A percentile compares a stretch with the other conserved stretches of the same genome.
These are phyloP conservation scores for Neobulgaria alba DNA, from an alignment of 2,329 filamentous ascomycete genomes.

Conservation along the genomic window DNA sequence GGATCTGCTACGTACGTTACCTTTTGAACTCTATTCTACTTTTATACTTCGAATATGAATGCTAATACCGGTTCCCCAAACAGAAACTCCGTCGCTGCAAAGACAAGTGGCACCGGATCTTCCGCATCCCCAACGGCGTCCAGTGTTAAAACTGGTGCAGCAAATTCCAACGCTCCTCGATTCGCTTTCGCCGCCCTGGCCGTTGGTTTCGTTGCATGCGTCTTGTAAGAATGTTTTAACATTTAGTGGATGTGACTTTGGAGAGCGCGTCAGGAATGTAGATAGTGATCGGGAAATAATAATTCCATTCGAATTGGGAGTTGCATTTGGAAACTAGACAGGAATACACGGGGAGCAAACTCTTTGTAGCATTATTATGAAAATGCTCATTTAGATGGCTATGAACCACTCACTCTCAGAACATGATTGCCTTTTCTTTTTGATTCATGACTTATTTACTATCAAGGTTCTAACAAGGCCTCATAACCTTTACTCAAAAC, in stretches of 20 bases:
- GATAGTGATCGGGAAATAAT: background rate
- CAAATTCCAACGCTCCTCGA: slow-evolving; percentile 8
- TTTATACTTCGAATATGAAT: background rate
- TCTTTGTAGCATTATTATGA: no score
- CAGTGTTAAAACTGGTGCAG: slow-evolving; percentile 2
- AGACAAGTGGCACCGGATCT: slow-evolving; percentile 3
- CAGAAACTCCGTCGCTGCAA: slow-evolving; percentile 1
- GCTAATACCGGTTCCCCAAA: background rate
- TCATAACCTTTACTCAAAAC: slow-evolving; percentile 29
- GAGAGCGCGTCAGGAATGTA: no score
- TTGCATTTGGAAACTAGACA: background rate
- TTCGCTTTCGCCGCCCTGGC: slow-evolving; percentile 7
- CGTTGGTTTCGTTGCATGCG: slow-evolving; percentile 6
- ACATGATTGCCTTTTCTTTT: no score
- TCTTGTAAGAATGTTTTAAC: no score
- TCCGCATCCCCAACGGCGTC: slow-evolving; percentile 1
- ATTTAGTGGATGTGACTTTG: no score
- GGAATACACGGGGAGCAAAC: no score
- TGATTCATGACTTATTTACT: no score
- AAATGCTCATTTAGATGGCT: background rate
- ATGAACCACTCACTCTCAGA: no score
- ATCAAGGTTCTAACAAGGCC: slow-evolving; percentile 18
- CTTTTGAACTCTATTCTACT: background rate
- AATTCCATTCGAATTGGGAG: background rate
- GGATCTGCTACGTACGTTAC: slow-evolving; percentile 4